These are phyloP conservation scores for Scleroderma bovista DNA, from an alignment of 768 basidiomycete species.

Conservation along the genomic window DNA sequence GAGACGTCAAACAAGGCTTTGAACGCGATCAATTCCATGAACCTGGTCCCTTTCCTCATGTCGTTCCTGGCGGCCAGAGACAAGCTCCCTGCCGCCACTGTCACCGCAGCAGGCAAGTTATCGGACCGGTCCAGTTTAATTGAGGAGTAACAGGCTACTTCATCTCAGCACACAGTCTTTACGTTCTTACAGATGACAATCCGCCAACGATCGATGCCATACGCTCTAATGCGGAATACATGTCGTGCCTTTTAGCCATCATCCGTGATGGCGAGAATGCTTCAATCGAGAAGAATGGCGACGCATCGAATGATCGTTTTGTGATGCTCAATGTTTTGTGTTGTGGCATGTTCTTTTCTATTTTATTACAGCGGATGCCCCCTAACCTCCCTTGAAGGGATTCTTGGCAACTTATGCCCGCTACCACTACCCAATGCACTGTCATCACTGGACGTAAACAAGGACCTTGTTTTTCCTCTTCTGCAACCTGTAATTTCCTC, in stretches of 20 bases:
- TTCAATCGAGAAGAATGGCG: conserved; percentile 36
- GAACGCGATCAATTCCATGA: conserved; percentile 56
- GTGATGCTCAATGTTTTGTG: conserved; percentile 60
- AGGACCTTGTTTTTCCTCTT: conserved; percentile 65
- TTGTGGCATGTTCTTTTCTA: conserved; percentile 45
- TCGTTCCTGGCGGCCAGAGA: conserved; percentile 77
- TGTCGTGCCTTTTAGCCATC: conserved; percentile 61
- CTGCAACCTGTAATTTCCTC: conserved; percentile 62
- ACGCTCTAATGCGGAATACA: conserved; percentile 52
- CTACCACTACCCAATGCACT: conserved; percentile 62
- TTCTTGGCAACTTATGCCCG: conserved; percentile 71
- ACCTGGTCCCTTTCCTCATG: conserved; percentile 83
- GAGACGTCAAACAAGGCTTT: conserved; percentile 94
- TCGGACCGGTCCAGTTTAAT: neutral
- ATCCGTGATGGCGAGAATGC: conserved; percentile 33
- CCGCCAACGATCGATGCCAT: conserved; percentile 64
- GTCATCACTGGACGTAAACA: conserved; percentile 63
- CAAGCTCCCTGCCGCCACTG: conserved; percentile 62
- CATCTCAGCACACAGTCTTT: conserved; percentile 76
- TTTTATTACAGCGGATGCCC: neutral
- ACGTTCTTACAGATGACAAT: conserved; percentile 92
- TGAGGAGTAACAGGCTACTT: conserved; percentile 1
- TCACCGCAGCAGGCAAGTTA: conserved; percentile 71
- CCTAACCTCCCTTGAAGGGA: conserved; percentile 40
- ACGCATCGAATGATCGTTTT: conserved; percentile 41